A percentile compares a stretch with the other conserved stretches of the same genome.
Conservation (phyloP, 176 grass and related monocot species). For the Eragrostis nindensis region DNA sequence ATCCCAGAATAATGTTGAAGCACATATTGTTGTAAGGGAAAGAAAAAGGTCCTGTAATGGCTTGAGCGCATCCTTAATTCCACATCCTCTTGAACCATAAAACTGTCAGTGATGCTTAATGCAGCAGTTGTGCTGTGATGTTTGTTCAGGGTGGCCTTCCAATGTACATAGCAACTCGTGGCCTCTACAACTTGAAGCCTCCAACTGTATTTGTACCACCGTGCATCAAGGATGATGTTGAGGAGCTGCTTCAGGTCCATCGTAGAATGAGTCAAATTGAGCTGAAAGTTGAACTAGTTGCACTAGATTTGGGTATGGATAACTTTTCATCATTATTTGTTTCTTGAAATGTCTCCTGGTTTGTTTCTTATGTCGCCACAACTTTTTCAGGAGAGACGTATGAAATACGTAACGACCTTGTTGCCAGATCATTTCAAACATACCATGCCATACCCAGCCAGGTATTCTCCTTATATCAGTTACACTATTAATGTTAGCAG, state of each 20-base stretch:
- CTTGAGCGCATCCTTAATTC: background rate
- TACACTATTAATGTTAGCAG: conserved; percentile 27
- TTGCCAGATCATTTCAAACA: conserved; percentile 90
- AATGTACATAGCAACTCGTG: conserved; percentile 87
- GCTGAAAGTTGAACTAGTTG: conserved; percentile 77
- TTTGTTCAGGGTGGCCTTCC: conserved; percentile 80
- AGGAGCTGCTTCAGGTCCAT: conserved; percentile 82
- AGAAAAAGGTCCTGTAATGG: background rate
- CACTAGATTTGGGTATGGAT: conserved; percentile 88
- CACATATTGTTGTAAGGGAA: background rate
- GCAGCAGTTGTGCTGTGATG: background rate
- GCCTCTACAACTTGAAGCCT: conserved; percentile 87
- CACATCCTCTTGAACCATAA: conserved; percentile 1
- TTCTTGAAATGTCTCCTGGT: conserved; percentile 19
- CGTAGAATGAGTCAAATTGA: conserved; percentile 82
- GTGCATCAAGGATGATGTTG: conserved; percentile 83
- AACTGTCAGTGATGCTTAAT: background rate
- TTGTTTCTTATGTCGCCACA: conserved; percentile 33
- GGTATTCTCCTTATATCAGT: conserved; percentile 49
- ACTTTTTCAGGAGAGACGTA: conserved; percentile 82
- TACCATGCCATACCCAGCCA: conserved; percentile 92
- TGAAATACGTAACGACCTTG: conserved; percentile 97
- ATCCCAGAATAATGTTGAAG: conserved; percentile 3
- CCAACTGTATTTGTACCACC: conserved; percentile 94
- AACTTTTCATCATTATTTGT: background rate